phyloP scores from a whole-genome alignment of 108 stramenopile genomes.

The Skeletonema grethae region DNA sequence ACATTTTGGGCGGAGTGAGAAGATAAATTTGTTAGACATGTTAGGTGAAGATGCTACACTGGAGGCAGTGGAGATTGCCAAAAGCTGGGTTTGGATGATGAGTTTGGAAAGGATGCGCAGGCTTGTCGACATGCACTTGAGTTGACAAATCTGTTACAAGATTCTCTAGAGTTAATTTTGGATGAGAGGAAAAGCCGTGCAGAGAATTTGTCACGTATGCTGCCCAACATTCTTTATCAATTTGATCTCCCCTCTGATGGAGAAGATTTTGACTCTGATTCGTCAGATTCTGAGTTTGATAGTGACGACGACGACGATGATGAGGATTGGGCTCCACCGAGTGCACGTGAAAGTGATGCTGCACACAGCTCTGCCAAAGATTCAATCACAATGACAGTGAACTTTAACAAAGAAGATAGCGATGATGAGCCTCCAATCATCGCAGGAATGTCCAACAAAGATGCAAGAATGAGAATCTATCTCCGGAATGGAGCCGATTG shows the following conservation, averaged over 20 bases:
- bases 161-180: constrained; percentile 22
- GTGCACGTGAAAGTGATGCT: background rate
- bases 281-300: constrained; percentile 24
- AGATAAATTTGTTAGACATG: constrained; percentile 13
- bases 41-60: constrained; percentile 32
- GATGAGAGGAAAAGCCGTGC: constrained; percentile 18
- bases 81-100: constrained; percentile 17
- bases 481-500: constrained; percentile 38
- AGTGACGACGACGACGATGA: constrained; percentile 22
- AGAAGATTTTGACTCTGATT: constrained; percentile 28
- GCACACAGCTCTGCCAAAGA: background rate
- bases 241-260: constrained; percentile 6
- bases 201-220: constrained; percentile 10
- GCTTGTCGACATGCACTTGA: constrained; percentile 22
- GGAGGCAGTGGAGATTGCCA: constrained; percentile 32
- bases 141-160: constrained; percentile 27
- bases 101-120: constrained; percentile 18
- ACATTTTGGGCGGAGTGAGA: constrained; percentile 2
- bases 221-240: background rate
- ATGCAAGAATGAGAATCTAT: constrained; percentile 28
- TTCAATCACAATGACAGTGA: background rate
- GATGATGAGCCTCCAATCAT: constrained; percentile 18
- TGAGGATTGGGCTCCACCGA: background rate
- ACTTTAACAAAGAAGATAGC: constrained; percentile 7
- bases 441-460: constrained; percentile 31